Percentiles rank a stretch among this genome's conserved stretches.
phyloP scores from a whole-genome alignment of 1,139 yeast species.

The Lodderomyces jiufengensis region DNA sequence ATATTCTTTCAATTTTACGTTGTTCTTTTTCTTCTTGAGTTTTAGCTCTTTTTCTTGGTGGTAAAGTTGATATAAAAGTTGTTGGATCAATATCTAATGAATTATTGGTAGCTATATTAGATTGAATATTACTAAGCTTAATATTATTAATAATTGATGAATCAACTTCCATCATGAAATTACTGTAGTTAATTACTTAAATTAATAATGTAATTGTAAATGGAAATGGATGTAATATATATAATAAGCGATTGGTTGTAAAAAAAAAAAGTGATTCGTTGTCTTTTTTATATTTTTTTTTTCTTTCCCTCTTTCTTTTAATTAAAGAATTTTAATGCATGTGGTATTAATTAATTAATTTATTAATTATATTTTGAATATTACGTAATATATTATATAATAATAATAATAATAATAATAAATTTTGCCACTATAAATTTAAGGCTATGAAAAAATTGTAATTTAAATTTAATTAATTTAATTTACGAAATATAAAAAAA shows the following conservation, averaged over 20 bases:
- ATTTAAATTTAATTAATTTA: no score
- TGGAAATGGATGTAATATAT: conserved; percentile 1
- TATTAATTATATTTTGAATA: background rate
- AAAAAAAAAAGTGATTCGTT: conserved; percentile 7
- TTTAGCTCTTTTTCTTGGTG: conserved; percentile 95
- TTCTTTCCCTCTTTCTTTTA: background rate
- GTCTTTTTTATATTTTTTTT: conserved; percentile 7
- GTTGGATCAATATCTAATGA: conserved; percentile 1
- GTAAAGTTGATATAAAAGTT: conserved; percentile 49
- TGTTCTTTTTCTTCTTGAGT: conserved; percentile 97
- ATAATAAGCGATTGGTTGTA: background rate
- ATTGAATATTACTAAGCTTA: no score
- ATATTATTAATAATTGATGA: background rate
- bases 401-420: no score
- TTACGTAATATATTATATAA: background rate
- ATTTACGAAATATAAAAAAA: no score
- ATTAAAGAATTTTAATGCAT: background rate
- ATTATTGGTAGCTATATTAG: background rate
- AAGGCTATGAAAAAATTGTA: no score
- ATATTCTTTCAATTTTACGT: conserved; percentile 85
- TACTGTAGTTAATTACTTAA: no score
- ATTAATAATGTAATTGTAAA: no score
- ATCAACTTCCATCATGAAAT: conserved; percentile 4
- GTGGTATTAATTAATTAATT: background rate
- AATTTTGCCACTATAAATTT: no score